Percentiles rank a stretch among this genome's conserved stretches.
Conservation (phyloP, 1,284 basidiomycete species). For the Heterobasidion annosum region DNA sequence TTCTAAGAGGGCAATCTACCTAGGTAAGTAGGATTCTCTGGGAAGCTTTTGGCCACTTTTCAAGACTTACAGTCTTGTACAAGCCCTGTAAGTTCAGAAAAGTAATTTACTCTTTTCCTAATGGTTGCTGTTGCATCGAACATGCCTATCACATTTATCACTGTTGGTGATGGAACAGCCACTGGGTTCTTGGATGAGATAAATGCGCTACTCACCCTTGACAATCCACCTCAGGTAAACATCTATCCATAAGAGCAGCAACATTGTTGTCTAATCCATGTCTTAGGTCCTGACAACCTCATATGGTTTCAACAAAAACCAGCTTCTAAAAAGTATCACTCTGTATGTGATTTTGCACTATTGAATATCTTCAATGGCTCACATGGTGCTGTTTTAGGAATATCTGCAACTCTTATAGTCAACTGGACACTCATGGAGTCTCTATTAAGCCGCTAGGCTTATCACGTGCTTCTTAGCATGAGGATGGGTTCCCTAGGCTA, state of each 20-base stretch:
- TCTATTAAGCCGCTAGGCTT: too few species aligned
- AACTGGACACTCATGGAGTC: conserved; percentile 5
- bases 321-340: conserved; percentile 7
- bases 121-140: neutral
- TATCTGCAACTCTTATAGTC: conserved; percentile 3
- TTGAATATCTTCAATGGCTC: neutral
- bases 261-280: too few species aligned
- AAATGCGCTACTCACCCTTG: conserved; percentile 23
- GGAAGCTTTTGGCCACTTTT: too few species aligned
- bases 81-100: too few species aligned
- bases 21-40: too few species aligned
- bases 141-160: conserved; percentile 3
- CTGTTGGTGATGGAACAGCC: conserved; percentile 6
- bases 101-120: too few species aligned
- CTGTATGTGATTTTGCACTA: neutral
- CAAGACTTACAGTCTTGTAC: too few species aligned
- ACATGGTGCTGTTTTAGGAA: neutral
- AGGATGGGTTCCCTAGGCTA: too few species aligned
- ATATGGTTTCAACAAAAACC: conserved; percentile 18
- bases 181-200: conserved; percentile 21
- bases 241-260: conserved; percentile 24
- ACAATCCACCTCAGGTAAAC: conserved; percentile 36
- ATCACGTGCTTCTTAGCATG: too few species aligned
- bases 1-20: too few species aligned
- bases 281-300: conserved; percentile 24